Conservation (phyloP, 2,329 filamentous ascomycete genomes). For the Diaporthe ilicicola region DNA sequence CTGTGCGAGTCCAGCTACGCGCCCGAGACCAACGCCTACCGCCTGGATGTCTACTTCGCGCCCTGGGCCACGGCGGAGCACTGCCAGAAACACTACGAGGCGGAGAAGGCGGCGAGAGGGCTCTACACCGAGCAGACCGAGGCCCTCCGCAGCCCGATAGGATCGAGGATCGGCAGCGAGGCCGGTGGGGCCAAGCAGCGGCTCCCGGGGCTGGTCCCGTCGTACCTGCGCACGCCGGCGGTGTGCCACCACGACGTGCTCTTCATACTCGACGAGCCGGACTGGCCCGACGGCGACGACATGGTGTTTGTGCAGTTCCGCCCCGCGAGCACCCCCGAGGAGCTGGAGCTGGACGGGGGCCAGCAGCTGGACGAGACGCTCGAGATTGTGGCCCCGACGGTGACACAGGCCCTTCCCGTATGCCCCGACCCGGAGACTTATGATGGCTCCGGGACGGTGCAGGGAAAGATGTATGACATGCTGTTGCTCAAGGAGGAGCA, state of each 20-base stretch:
- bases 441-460: slow-evolving; percentile 5
- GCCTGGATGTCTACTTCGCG: slow-evolving; percentile 11
- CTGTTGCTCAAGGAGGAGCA: slow-evolving; percentile 5
- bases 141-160: slow-evolving; percentile 11
- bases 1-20: slow-evolving; percentile 15
- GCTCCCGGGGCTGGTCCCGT: neutral
- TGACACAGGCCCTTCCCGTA: neutral
- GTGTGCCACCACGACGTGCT: slow-evolving; percentile 10
- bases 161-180: neutral
- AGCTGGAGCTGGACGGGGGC: neutral
- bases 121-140: slow-evolving; percentile 11
- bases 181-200: neutral
- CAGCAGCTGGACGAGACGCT: slow-evolving; percentile 9
- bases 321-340: slow-evolving; percentile 1
- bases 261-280: slow-evolving; percentile 10
- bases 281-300: slow-evolving; percentile 11
- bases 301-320: slow-evolving; percentile 8
- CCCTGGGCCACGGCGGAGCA: slow-evolving; percentile 9
- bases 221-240: neutral
- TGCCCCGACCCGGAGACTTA: slow-evolving; percentile 11
- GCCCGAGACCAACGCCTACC: slow-evolving; percentile 3
- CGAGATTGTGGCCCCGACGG: neutral
- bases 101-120: neutral
- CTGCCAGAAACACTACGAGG: slow-evolving; percentile 11
- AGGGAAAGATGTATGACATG: slow-evolving; percentile 12